phyloP scores from a whole-genome alignment of 2,329 filamentous ascomycete genomes.

The Aspergillus alliaceus region DNA sequence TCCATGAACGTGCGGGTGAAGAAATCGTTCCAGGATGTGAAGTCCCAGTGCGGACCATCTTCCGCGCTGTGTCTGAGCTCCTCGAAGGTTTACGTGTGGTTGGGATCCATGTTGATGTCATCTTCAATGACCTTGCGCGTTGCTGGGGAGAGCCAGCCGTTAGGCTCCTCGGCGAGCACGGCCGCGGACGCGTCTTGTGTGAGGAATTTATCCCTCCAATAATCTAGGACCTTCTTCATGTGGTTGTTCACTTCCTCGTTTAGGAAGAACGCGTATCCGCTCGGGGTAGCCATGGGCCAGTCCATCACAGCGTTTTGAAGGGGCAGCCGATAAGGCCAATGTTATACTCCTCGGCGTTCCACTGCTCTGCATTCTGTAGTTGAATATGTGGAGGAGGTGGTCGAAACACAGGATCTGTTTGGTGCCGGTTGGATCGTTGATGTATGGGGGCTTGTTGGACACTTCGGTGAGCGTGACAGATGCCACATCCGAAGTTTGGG shows the following conservation, averaged over 20 bases:
- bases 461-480: not conserved
- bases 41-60: not conserved
- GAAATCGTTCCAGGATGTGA: conserved; percentile 1
- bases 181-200: not conserved
- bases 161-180: not conserved
- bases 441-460: not conserved
- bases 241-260: not conserved
- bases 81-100: not conserved
- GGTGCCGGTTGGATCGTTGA: not conserved
- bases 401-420: not conserved
- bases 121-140: not conserved
- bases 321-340: not conserved
- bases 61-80: not conserved
- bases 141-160: not conserved
- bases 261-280: not conserved
- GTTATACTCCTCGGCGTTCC: not conserved
- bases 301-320: not conserved
- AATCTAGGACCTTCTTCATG: not conserved
- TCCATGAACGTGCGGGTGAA: conserved; percentile 1
- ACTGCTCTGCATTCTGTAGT: conserved; percentile 23
- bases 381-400: not conserved
- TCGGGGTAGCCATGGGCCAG: not conserved
- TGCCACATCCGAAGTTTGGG: not conserved
- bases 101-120: not conserved
- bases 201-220: not conserved